These are phyloP conservation scores for Trichothecium roseum DNA, from an alignment of 2,329 filamentous ascomycete genomes.

Conservation along the genomic window DNA sequence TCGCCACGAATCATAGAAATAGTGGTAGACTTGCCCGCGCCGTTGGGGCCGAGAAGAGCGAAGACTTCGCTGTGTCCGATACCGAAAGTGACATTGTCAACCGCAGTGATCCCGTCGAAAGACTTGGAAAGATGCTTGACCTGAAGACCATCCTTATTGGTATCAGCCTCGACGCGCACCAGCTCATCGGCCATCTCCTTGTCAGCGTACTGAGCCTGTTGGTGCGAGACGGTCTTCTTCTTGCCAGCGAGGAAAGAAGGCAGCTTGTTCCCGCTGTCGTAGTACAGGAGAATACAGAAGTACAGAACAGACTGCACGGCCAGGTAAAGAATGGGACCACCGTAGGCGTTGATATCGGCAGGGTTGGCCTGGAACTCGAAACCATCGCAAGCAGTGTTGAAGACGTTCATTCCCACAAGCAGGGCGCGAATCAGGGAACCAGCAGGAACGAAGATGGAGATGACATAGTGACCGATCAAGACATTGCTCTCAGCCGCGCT, in stretches of 20 bases:
- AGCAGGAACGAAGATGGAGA: conserved; percentile 61
- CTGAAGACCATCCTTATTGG: conserved; percentile 37
- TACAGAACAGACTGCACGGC: conserved; percentile 58
- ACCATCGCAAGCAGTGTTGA: conserved; percentile 61
- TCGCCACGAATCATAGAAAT: conserved; percentile 67
- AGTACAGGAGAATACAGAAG: conserved; percentile 61
- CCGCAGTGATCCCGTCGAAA: conserved; percentile 54
- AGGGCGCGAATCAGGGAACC: conserved; percentile 61
- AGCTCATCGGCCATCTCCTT: conserved; percentile 14
- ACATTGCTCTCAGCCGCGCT: conserved; percentile 55
- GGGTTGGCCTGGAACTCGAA: conserved; percentile 53
- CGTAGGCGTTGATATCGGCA: conserved; percentile 59
- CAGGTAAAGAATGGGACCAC: conserved; percentile 70
- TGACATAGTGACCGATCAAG: conserved; percentile 61
- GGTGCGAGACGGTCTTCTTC: conserved; percentile 16
- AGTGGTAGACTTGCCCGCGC: conserved; percentile 65
- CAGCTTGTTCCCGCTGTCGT: conserved; percentile 49
- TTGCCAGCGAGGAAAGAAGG: conserved; percentile 3
- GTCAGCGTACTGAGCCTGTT: conserved; percentile 11
- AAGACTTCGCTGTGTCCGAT: conserved; percentile 60
- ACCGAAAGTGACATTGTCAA: conserved; percentile 62
- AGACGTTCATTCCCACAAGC: conserved; percentile 66
- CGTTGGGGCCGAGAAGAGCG: conserved; percentile 66
- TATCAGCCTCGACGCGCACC: conserved; percentile 14
- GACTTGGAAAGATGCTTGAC: conserved; percentile 58